phyloP scores from a whole-genome alignment of 2,329 filamentous ascomycete genomes.

The Arthrobotrys entomopaga region DNA sequence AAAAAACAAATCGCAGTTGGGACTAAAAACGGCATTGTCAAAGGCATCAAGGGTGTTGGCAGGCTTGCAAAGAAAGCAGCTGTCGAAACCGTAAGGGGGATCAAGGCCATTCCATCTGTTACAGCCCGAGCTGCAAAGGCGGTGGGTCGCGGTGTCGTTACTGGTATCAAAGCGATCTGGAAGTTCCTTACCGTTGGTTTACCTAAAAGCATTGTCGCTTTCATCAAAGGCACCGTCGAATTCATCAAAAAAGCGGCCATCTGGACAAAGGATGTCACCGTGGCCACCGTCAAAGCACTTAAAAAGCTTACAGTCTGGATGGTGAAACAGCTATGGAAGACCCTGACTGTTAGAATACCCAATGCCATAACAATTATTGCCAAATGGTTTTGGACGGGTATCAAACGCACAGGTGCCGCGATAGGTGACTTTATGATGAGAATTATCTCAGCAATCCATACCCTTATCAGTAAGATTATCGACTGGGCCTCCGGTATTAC shows the following conservation, averaged over 20 bases:
- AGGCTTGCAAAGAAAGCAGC: slow-evolving; percentile 32
- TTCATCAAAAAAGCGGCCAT: slow-evolving; percentile 39
- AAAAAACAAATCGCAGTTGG: slow-evolving; percentile 38
- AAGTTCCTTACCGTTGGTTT: slow-evolving; percentile 41
- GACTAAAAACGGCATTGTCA: slow-evolving; percentile 27
- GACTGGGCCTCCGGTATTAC: slow-evolving; percentile 62
- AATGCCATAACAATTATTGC: slow-evolving; percentile 62
- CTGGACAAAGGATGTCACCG: slow-evolving; percentile 27
- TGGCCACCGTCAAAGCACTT: slow-evolving; percentile 31
- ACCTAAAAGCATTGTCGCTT: slow-evolving; percentile 24
- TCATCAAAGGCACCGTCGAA: slow-evolving; percentile 33
- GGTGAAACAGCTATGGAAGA: slow-evolving; percentile 28
- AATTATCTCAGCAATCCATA: slow-evolving; percentile 61
- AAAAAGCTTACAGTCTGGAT: slow-evolving; percentile 32
- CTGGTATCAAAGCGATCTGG: slow-evolving; percentile 33
- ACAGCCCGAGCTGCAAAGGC: slow-evolving; percentile 25
- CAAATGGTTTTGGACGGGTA: slow-evolving; percentile 61
- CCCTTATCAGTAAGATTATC: slow-evolving; percentile 61
- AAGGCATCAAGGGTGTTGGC: slow-evolving; percentile 22
- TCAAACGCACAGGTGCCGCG: slow-evolving; percentile 27
- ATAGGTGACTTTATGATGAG: slow-evolving; percentile 62
- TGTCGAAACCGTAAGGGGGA: slow-evolving; percentile 30
- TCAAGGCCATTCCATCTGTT: slow-evolving; percentile 36
- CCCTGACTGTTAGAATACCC: slow-evolving; percentile 55
- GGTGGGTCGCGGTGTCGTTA: slow-evolving; percentile 26